A percentile compares a stretch with the other conserved stretches of the same genome.
These are phyloP conservation scores for Erigeron canadensis DNA, from an alignment of 129 eudicot species.

Conservation along the genomic window DNA sequence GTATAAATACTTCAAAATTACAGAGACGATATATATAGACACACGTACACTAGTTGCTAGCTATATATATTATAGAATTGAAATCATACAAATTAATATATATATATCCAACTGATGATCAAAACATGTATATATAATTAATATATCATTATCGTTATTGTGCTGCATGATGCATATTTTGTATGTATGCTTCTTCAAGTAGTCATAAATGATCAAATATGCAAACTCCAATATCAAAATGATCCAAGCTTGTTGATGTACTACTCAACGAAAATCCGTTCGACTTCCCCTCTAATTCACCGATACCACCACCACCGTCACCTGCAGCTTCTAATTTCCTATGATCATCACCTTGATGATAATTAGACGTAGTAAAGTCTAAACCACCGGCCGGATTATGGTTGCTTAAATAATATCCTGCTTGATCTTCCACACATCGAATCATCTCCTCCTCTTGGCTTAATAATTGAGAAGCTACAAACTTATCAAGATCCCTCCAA, in stretches of 20 bases:
- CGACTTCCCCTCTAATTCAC: constrained; percentile 22
- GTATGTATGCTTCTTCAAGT: constrained; percentile 11
- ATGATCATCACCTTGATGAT: constrained; percentile 27
- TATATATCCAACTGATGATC: constrained; percentile 8
- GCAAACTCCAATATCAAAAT: constrained; percentile 65
- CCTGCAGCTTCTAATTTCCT: constrained; percentile 47
- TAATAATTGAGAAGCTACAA: constrained; percentile 90
- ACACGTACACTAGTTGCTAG: no score
- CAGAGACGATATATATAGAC: constrained; percentile 7
- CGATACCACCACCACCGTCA: constrained; percentile 41
- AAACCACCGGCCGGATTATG: constrained; percentile 24
- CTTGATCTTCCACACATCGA: constrained; percentile 24
- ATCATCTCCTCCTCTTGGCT: constrained; percentile 63
- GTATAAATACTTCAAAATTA: constrained; percentile 19
- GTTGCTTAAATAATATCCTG: constrained; percentile 19
- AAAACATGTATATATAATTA: constrained; percentile 18
- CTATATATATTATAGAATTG: constrained; percentile 18
- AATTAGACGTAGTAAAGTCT: constrained; percentile 1
- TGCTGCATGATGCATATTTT: constrained; percentile 22
- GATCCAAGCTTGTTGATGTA: constrained; percentile 55
- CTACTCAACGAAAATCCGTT: constrained; percentile 51
- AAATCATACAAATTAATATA: constrained; percentile 30
- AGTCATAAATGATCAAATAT: constrained; percentile 59
- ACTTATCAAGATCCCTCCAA: constrained; percentile 96
- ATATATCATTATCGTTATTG: background rate